These are phyloP conservation scores for Fusarium beomiforme DNA, from an alignment of 2,329 filamentous ascomycete species.

Conservation along the genomic window DNA sequence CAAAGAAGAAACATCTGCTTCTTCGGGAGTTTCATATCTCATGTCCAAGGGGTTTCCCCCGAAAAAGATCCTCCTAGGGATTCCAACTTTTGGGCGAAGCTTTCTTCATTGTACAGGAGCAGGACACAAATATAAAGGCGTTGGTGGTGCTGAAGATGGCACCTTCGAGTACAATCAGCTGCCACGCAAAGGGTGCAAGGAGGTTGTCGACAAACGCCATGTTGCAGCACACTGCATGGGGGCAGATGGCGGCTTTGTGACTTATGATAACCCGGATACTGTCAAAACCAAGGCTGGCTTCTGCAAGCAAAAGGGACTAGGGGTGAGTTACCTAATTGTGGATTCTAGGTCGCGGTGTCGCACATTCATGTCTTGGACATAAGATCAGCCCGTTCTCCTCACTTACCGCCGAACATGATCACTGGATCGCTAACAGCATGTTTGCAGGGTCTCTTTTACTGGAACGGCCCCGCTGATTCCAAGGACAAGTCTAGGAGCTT, in stretches of 20 bases:
- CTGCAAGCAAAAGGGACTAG: slow-evolving; percentile 75
- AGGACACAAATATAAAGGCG: slow-evolving; percentile 68
- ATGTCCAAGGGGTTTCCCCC: slow-evolving; percentile 72
- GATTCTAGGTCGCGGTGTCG: slow-evolving; percentile 11
- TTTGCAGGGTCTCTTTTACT: slow-evolving; percentile 78
- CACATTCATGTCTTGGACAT: slow-evolving; percentile 22
- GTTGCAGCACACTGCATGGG: slow-evolving; percentile 79
- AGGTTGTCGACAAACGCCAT: slow-evolving; percentile 72
- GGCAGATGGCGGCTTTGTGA: slow-evolving; percentile 79
- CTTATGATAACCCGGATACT: slow-evolving; percentile 81
- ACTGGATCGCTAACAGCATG: slow-evolving; percentile 30
- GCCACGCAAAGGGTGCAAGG: slow-evolving; percentile 68
- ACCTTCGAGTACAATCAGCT: slow-evolving; percentile 79
- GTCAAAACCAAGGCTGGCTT: slow-evolving; percentile 80
- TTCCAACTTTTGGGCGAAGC: slow-evolving; percentile 79
- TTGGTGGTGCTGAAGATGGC: slow-evolving; percentile 68
- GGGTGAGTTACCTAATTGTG: slow-evolving; percentile 55
- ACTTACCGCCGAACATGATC: slow-evolving; percentile 1
- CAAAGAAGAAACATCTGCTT: slow-evolving; percentile 71
- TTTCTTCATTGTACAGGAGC: slow-evolving; percentile 74
- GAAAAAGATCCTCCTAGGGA: slow-evolving; percentile 78
- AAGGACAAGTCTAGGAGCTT: slow-evolving; percentile 66
- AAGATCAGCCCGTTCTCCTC: slow-evolving; percentile 17
- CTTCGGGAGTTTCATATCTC: slow-evolving; percentile 73
- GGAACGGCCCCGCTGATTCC: slow-evolving; percentile 79